These are phyloP conservation scores for Moniliella sp. DNA, from an alignment of 1,284 basidiomycete genomes.

Conservation along the genomic window DNA sequence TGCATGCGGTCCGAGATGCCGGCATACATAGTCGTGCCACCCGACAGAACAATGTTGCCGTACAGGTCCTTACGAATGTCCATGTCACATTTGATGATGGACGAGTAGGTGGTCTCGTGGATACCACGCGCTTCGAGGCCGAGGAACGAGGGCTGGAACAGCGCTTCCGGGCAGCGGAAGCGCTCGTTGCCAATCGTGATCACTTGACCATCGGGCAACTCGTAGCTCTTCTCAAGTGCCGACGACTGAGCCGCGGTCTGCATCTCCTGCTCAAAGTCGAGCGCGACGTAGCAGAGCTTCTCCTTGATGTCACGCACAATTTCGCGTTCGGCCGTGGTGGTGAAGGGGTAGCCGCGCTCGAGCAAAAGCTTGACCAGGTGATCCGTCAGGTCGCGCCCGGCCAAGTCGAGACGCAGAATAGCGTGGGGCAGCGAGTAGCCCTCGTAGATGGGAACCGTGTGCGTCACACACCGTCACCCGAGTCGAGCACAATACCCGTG, in stretches of 20 bases:
- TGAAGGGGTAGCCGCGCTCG: slow-evolving; percentile 86
- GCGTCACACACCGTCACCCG: slow-evolving; percentile 78
- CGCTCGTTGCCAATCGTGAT: slow-evolving; percentile 91
- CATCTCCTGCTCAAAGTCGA: slow-evolving; percentile 89
- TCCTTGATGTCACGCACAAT: slow-evolving; percentile 95
- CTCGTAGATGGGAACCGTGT: slow-evolving; percentile 84
- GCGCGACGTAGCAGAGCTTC: slow-evolving; percentile 88
- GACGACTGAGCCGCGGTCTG: slow-evolving; percentile 78
- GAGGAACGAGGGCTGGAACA: slow-evolving; percentile 86
- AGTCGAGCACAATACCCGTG: slow-evolving; percentile 80
- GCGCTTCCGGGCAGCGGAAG: slow-evolving; percentile 88
- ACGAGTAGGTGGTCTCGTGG: slow-evolving; percentile 86
- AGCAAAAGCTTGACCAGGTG: slow-evolving; percentile 75
- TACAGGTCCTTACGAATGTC: slow-evolving; percentile 57
- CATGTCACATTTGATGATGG: slow-evolving; percentile 51
- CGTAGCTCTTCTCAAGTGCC: slow-evolving; percentile 79
- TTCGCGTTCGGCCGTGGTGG: slow-evolving; percentile 74
- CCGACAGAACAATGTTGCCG: slow-evolving; percentile 79
- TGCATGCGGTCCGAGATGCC: slow-evolving; percentile 93
- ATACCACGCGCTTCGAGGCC: slow-evolving; percentile 83
- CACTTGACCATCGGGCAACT: slow-evolving; percentile 84
- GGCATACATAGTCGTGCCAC: slow-evolving; percentile 91
- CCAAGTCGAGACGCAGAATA: slow-evolving; percentile 78
- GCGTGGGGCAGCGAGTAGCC: slow-evolving; percentile 86
- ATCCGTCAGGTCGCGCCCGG: slow-evolving; percentile 77